Evolutionary conservation across 2,329 filamentous ascomycete genomes (phyloP).

Genomic region (Trichothecium sympodiale): DNA sequence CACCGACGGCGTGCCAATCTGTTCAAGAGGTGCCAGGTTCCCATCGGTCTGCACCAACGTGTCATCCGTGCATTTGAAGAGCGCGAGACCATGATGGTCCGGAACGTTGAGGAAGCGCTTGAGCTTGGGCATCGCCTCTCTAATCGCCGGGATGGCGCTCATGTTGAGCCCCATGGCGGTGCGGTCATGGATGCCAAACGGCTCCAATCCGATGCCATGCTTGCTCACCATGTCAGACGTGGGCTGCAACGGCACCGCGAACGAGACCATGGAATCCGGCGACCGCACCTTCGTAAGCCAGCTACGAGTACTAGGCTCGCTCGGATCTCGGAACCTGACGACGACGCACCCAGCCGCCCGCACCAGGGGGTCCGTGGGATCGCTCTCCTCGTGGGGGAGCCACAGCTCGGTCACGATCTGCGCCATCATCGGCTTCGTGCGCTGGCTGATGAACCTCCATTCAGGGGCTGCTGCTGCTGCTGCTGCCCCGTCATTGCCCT

Average conservation of each 20-base stretch:
- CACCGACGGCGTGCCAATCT: constrained; percentile 9
- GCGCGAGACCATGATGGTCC: constrained; percentile 4
- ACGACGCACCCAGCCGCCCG: constrained; percentile 4
- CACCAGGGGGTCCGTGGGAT: constrained; percentile 8
- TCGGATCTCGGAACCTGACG: constrained; percentile 5
- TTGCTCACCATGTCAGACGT: constrained; percentile 1
- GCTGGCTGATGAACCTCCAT: constrained; percentile 17
- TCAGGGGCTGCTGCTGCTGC: constrained; percentile 5
- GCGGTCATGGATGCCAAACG: constrained; percentile 9
- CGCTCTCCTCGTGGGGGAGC: constrained; percentile 7
- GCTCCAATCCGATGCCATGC: constrained; percentile 1
- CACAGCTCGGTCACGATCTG: constrained; percentile 8
- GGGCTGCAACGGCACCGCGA: neutral
- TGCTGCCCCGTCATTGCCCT: constrained; percentile 2
- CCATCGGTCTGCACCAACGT: constrained; percentile 7
- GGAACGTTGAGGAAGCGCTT: constrained; percentile 8
- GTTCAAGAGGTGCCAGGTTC: constrained; percentile 8
- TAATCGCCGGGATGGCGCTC: constrained; percentile 6
- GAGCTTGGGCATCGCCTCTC: constrained; percentile 7
- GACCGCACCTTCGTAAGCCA: no score
- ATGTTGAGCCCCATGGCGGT: constrained; percentile 8
- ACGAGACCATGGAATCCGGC: no score
- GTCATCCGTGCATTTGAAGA: constrained; percentile 7
- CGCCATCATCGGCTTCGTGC: constrained; percentile 7
- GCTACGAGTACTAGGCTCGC: neutral